Conservation (phyloP, 1,284 basidiomycete species). For the Cerrena zonata region DNA sequence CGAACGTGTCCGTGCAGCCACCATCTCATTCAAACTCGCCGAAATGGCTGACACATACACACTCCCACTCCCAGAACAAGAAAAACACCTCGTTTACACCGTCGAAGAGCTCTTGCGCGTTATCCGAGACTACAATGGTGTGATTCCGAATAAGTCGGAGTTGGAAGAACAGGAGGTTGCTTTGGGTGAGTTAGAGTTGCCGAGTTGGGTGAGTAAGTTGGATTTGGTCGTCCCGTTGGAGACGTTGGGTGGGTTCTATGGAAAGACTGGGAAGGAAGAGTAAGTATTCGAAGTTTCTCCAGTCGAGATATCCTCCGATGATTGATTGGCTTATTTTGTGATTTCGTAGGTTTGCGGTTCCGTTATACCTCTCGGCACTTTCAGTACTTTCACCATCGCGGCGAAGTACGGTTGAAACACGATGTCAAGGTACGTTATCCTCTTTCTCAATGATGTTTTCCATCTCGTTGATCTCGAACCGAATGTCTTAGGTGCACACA, state of each 20-base stretch:
- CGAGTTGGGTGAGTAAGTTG: slow-evolving; percentile 53
- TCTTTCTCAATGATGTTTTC: neutral
- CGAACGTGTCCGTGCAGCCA: slow-evolving; percentile 55
- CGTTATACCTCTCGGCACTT: slow-evolving; percentile 61
- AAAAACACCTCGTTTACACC: slow-evolving; percentile 56
- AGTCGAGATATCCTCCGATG: no score
- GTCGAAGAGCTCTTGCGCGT: slow-evolving; percentile 54
- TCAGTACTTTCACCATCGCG: slow-evolving; percentile 57
- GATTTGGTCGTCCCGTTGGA: slow-evolving; percentile 70
- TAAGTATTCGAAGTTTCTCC: slow-evolving; percentile 37
- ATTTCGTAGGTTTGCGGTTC: slow-evolving; percentile 50
- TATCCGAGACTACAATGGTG: slow-evolving; percentile 14
- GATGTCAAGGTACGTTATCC: slow-evolving; percentile 49
- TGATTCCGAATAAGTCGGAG: slow-evolving; percentile 13
- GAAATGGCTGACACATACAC: slow-evolving; percentile 43
- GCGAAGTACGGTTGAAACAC: slow-evolving; percentile 39
- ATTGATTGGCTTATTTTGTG: no score
- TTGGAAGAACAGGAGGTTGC: slow-evolving; percentile 22
- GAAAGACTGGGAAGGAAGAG: slow-evolving; percentile 52
- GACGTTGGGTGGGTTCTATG: slow-evolving; percentile 61
- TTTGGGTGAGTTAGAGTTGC: slow-evolving; percentile 52
- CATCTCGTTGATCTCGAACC: slow-evolving; percentile 3
- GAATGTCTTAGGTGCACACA: slow-evolving; percentile 49
- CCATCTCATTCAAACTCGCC: slow-evolving; percentile 64
- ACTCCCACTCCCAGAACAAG: slow-evolving; percentile 42